A percentile compares a stretch with the other conserved stretches of the same genome.
These are phyloP conservation scores for Phlebiopsis gigantea DNA, from an alignment of 768 basidiomycete species.

Conservation along the genomic window DNA sequence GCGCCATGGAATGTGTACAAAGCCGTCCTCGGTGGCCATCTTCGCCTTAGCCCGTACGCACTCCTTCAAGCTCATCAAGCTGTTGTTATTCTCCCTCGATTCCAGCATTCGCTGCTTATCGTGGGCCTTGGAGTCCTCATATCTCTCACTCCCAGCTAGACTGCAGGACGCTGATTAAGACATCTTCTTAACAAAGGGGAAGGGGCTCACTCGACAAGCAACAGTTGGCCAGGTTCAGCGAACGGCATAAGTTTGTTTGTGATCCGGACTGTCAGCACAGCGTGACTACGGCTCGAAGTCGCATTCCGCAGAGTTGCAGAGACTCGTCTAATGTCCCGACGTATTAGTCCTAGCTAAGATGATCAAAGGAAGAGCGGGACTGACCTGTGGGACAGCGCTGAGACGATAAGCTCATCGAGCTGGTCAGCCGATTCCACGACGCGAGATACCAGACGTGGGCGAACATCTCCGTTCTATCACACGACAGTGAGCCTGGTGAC, in stretches of 20 bases:
- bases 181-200: not conserved
- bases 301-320: slow-evolving; percentile 29
- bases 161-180: slow-evolving; percentile 10
- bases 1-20: slow-evolving; percentile 33
- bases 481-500: too few relatives aligned
- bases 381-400: slow-evolving; percentile 16
- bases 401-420: slow-evolving; percentile 28
- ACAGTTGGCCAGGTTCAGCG: slow-evolving; percentile 30
- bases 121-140: slow-evolving; percentile 32
- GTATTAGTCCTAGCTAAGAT: too few relatives aligned
- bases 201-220: slow-evolving; percentile 30
- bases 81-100: slow-evolving; percentile 31
- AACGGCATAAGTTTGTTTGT: slow-evolving; percentile 30
- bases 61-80: slow-evolving; percentile 32
- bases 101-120: slow-evolving; percentile 32
- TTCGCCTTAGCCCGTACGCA: slow-evolving; percentile 33
- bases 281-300: slow-evolving; percentile 30
- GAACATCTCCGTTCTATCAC: slow-evolving; percentile 19
- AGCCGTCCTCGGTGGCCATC: slow-evolving; percentile 30
- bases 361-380: slow-evolving; percentile 1
- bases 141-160: slow-evolving; percentile 32
- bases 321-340: slow-evolving; percentile 20
- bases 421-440: slow-evolving; percentile 25
- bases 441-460: slow-evolving; percentile 24
- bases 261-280: slow-evolving; percentile 28